Evolutionary conservation across 371 early-diverging fungal genomes (phyloP), one percentile per base, ranked within the genome.

Genomic region (Mortierella sp.): DNA sequence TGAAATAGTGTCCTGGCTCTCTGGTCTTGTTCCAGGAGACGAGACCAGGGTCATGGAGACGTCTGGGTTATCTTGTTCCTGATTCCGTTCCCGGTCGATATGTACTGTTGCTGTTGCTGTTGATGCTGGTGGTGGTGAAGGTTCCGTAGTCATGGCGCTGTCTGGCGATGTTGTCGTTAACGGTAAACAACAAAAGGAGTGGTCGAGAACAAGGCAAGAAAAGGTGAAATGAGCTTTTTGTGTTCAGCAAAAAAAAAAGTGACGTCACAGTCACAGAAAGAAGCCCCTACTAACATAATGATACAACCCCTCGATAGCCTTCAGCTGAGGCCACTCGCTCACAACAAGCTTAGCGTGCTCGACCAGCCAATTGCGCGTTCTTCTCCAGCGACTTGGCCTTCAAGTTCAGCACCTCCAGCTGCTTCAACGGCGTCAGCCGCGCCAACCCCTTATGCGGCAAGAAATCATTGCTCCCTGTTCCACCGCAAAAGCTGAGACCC

Each of bases 1-100:
- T 37, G 80, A 76, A 70, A 81, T 76, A 50, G 81, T 81, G 31
- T 81, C 81, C 28, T 72, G 75, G 40, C 80, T 81, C 37, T 76
- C 81, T 19, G 81, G 81, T 16, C 73, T 50, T 61, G 71, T 37
- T 34, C 8, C 14, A 31, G 61, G 61, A 19, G 31, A 31, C 34
- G 34, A 31, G 51, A 31, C 31, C 19, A 14, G 40, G 21, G 24
- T 40, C 67, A 67, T 67, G 40, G 67, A 67, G 43, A 40, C 10
- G 43, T 67, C 67, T 21, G 40, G 37, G 8, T 61, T 16, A 3
- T 50, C 61, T 5, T 16, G 61, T 2, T 67, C 24, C 67, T 67
- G 67, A 37, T 37, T 24, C 24, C 4, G 67, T 24, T 24, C 43
- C 11, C 11, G 5, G n/a, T 21, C n/a, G n/a, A 3, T 37, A 24